Percentiles rank a stretch among this genome's conserved stretches.
Evolutionary conservation across 768 basidiomycete species (phyloP).

Genomic region (Trametes cubensis): DNA sequence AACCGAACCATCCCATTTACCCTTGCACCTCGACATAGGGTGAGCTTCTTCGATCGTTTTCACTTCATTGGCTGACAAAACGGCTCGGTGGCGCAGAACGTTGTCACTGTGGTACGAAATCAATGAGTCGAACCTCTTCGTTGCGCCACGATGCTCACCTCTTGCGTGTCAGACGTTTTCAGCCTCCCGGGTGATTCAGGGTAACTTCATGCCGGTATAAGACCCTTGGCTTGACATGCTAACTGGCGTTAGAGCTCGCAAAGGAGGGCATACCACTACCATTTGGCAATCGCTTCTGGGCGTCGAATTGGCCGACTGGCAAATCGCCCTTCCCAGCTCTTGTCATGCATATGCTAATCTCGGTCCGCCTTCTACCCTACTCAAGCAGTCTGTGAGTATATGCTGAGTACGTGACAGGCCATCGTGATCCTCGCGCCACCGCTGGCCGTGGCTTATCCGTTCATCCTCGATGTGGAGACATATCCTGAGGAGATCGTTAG

Average conservation of each 20-base stretch:
- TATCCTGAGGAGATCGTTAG: conserved; percentile 58
- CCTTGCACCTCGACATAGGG: too few species aligned
- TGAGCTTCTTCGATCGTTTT: too few species aligned
- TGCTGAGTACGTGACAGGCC: conserved; percentile 30
- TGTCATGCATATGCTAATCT: conserved; percentile 39
- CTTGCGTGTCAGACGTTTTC: conserved; percentile 46
- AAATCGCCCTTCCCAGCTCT: conserved; percentile 58
- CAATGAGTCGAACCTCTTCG: too few species aligned
- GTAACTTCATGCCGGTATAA: neutral
- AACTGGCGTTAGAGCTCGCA: conserved; percentile 42
- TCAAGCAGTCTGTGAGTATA: too few species aligned
- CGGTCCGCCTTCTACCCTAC: too few species aligned
- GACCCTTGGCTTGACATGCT: neutral
- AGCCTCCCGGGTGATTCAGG: conserved; percentile 57
- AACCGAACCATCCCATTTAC: too few species aligned
- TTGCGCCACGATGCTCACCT: neutral
- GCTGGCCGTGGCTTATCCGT: conserved; percentile 54
- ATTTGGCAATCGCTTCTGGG: conserved; percentile 60
- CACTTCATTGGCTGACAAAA: too few species aligned
- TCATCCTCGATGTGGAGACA: conserved; percentile 59
- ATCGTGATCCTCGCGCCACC: conserved; percentile 60
- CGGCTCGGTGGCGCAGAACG: too few species aligned
- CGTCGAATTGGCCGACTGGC: conserved; percentile 61
- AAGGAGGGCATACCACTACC: conserved; percentile 64
- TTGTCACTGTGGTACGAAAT: too few species aligned